These are phyloP conservation scores for Penicillium flavigenum DNA, from an alignment of 495 filamentous ascomycete genomes.

Conservation along the genomic window DNA sequence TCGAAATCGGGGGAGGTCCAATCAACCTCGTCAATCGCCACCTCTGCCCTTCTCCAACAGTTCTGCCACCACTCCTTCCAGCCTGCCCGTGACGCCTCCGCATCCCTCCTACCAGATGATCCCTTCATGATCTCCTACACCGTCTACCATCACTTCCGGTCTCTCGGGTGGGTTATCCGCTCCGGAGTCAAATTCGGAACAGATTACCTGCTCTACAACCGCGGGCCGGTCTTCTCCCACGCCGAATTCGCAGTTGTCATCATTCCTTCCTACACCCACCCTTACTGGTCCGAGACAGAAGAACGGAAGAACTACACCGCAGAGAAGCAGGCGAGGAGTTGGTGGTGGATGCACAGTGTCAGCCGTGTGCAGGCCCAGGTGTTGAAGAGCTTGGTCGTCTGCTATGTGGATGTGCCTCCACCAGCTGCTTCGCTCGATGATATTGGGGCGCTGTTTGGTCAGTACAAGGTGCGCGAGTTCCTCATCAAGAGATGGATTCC, in stretches of 20 bases:
- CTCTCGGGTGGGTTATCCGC: conserved; percentile 93
- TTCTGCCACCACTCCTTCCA: conserved; percentile 70
- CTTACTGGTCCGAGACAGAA: conserved; percentile 64
- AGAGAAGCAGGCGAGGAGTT: conserved; percentile 56
- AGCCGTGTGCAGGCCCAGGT: conserved; percentile 90
- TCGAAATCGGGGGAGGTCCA: conserved; percentile 33
- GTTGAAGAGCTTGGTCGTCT: conserved; percentile 80
- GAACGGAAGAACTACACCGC: conserved; percentile 48
- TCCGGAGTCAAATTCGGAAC: conserved; percentile 92
- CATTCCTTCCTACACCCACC: conserved; percentile 74
- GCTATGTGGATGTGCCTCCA: conserved; percentile 87
- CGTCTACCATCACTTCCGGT: conserved; percentile 95
- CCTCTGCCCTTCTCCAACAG: conserved; percentile 55
- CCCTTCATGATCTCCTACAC: conserved; percentile 83
- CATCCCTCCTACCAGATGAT: conserved; percentile 62
- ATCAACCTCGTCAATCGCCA: conserved; percentile 32
- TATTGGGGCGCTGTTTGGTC: conserved; percentile 60
- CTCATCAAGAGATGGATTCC: conserved; percentile 77
- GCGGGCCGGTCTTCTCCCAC: conserved; percentile 92
- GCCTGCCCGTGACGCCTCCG: conserved; percentile 48
- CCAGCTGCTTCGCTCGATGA: conserved; percentile 52
- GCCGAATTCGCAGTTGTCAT: conserved; percentile 88
- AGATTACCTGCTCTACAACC: conserved; percentile 90
- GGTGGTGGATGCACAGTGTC: conserved; percentile 92
- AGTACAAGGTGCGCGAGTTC: conserved; percentile 81